Conservation (phyloP, 352 stramenopile genomes). For the Lagenidium sp. region DNA sequence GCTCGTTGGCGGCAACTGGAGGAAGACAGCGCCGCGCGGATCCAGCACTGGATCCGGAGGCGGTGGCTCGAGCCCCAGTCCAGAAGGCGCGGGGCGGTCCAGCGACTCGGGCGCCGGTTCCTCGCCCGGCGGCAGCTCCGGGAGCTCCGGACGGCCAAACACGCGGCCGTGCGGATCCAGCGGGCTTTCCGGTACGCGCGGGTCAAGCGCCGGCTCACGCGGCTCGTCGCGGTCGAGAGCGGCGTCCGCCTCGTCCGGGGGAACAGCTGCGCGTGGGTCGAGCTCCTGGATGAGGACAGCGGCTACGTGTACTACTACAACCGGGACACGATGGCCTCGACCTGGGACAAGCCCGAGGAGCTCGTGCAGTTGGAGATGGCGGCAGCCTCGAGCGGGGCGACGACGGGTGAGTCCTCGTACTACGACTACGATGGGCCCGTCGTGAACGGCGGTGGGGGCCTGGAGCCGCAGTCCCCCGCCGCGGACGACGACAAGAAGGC, state of each 20-base stretch:
- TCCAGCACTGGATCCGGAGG: constrained; percentile 28
- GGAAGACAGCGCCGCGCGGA: constrained; percentile 15
- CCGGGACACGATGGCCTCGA: constrained; percentile 29
- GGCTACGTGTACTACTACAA: constrained; percentile 70
- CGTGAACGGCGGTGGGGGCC: not conserved
- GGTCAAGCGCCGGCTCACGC: constrained; percentile 26
- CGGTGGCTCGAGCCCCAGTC: constrained; percentile 4
- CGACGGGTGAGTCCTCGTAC: not conserved
- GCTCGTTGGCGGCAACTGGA: constrained; percentile 5
- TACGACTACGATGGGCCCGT: not conserved
- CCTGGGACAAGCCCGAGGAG: constrained; percentile 39
- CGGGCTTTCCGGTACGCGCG: constrained; percentile 40
- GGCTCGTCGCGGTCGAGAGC: constrained; percentile 20
- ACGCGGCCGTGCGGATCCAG: constrained; percentile 32
- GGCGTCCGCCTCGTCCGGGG: constrained; percentile 1
- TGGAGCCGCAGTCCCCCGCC: constrained; percentile 13
- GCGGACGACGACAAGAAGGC: too few species aligned
- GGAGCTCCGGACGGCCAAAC: constrained; percentile 12
- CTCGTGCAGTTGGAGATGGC: constrained; percentile 10
- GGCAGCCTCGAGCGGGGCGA: not conserved
- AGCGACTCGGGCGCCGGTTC: constrained; percentile 28
- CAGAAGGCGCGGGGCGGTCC: constrained; percentile 12
- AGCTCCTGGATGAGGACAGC: constrained; percentile 59
- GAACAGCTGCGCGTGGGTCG: constrained; percentile 29
- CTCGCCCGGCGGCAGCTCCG: constrained; percentile 20